A percentile compares a stretch with the other conserved stretches of the same genome.
These are phyloP conservation scores for Petrea volubilis DNA, from an alignment of 257 asterid genomes.

Conservation along the genomic window DNA sequence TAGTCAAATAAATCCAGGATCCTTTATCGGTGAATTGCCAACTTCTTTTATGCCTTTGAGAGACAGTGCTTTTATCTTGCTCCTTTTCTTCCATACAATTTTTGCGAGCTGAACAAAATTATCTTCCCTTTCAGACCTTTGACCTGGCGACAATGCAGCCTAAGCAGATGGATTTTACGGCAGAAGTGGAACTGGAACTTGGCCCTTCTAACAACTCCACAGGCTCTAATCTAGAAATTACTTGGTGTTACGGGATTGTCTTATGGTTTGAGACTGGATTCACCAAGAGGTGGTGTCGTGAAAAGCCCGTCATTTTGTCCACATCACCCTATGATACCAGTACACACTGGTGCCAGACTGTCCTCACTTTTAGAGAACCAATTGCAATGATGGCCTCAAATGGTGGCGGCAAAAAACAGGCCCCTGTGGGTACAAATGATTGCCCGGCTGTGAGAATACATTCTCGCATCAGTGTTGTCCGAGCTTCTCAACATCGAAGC, in stretches of 20 bases:
- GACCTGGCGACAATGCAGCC: constrained; percentile 84
- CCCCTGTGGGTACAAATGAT: constrained; percentile 53
- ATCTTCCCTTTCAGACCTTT: constrained; percentile 54
- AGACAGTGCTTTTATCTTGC: not conserved
- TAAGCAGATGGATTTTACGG: constrained; percentile 82
- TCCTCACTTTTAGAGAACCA: constrained; percentile 86
- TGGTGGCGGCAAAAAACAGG: constrained; percentile 21
- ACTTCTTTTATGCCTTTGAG: not conserved
- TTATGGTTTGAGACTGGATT: constrained; percentile 94
- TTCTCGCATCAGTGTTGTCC: constrained; percentile 78
- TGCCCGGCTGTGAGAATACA: constrained; percentile 64
- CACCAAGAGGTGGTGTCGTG: constrained; percentile 77
- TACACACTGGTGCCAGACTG: constrained; percentile 95
- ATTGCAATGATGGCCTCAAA: constrained; percentile 61
- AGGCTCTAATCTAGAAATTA: constrained; percentile 27
- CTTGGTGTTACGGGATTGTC: constrained; percentile 80
- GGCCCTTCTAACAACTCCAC: constrained; percentile 16
- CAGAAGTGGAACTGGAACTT: constrained; percentile 62
- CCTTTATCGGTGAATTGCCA: not conserved
- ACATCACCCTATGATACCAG: constrained; percentile 80
- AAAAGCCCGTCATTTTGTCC: constrained; percentile 69
- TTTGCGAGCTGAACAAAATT: constrained; percentile 3
- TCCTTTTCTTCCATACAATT: not conserved
- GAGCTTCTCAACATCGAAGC: constrained; percentile 75
- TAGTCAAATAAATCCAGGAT: not conserved